Conservation (phyloP, 208 protist species). For the Vickermania spadyakhi region DNA sequence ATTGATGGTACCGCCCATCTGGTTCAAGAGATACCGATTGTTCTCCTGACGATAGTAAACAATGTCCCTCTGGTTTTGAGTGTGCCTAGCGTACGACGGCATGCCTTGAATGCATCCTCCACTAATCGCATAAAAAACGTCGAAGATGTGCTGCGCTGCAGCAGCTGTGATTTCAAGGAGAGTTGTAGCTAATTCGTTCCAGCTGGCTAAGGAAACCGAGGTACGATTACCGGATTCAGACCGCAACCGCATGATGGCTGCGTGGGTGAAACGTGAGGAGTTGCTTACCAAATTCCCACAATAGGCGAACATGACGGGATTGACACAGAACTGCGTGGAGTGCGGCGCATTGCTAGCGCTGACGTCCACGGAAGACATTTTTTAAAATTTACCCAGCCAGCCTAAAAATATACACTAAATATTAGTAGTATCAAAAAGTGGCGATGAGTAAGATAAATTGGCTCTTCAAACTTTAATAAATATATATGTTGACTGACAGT, state of each 20-base stretch:
- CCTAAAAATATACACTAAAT: too few relatives aligned
- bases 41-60: constrained; percentile 76
- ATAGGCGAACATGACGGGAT: constrained; percentile 76
- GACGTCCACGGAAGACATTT: not conserved
- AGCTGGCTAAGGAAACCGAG: constrained; percentile 65
- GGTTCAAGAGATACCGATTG: constrained; percentile 64
- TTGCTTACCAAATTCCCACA: constrained; percentile 60
- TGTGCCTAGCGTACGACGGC: constrained; percentile 18
- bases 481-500: too few relatives aligned
- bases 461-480: too few relatives aligned
- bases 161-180: constrained; percentile 53
- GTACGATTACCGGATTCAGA: constrained; percentile 55
- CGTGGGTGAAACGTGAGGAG: constrained; percentile 61
- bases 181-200: constrained; percentile 61
- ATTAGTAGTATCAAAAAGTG: too few relatives aligned
- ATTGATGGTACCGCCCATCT: constrained; percentile 79
- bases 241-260: constrained; percentile 62
- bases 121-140: constrained; percentile 79
- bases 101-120: constrained; percentile 69
- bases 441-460: too few relatives aligned
- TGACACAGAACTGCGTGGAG: constrained; percentile 71
- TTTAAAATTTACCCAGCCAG: too few relatives aligned
- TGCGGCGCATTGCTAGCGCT: constrained; percentile 3
- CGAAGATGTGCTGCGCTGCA: constrained; percentile 73
- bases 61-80: constrained; percentile 18